Evolutionary conservation across 208 protist species (phyloP).

Genomic region (Vickermania spadyakhi): DNA sequence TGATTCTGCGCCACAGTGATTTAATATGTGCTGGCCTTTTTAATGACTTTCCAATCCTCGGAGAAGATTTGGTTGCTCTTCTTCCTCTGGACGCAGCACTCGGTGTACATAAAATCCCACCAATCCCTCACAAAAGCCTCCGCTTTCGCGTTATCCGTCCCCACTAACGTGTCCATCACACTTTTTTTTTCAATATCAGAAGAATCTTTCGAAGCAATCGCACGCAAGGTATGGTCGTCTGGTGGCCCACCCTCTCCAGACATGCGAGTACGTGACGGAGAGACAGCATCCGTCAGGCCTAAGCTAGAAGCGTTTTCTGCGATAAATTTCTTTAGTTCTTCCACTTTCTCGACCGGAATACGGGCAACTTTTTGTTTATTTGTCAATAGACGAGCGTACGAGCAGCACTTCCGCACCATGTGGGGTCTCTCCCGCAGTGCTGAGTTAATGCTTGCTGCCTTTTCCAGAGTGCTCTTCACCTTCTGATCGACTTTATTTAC

Average conservation of each 20-base stretch:
- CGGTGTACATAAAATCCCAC: conserved; percentile 13
- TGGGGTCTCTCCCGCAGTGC: neutral
- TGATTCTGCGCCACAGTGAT: too few relatives aligned
- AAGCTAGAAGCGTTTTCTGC: neutral
- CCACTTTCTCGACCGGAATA: conserved; percentile 10
- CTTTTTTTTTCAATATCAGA: neutral
- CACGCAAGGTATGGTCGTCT: neutral
- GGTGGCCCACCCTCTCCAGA: too few relatives aligned
- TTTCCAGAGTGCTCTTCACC: neutral
- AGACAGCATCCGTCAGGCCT: neutral
- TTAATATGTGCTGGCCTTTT: neutral
- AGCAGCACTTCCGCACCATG: conserved; percentile 10
- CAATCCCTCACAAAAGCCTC: conserved; percentile 19
- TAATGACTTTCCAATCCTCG: conserved; percentile 4
- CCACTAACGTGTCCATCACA: conserved; percentile 13
- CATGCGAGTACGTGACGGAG: neutral
- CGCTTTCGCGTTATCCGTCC: conserved; percentile 16
- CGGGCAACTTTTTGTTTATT: conserved; percentile 7
- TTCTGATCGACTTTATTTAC: neutral
- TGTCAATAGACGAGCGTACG: conserved; percentile 21
- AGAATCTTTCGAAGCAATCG: neutral
- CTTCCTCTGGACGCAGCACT: conserved; percentile 21
- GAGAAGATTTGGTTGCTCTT: conserved; percentile 17
- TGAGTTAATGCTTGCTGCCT: neutral
- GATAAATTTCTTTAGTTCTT: conserved; percentile 17